A percentile compares a stretch with the other conserved stretches of the same genome.
Evolutionary conservation across 768 basidiomycete species (phyloP).

Genomic region (Suillus clintonianus): DNA sequence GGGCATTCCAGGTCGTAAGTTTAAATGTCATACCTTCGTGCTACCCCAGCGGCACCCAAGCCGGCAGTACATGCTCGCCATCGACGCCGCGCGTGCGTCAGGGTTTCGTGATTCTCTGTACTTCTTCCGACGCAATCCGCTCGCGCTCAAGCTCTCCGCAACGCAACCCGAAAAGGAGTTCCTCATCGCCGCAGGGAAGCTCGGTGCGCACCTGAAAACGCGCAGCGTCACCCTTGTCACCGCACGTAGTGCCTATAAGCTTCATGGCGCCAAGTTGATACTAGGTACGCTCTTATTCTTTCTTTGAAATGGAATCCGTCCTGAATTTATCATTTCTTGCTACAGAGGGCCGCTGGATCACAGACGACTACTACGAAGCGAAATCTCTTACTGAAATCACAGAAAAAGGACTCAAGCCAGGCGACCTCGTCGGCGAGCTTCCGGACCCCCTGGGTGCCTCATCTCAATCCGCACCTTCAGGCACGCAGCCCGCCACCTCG

Average conservation of each 20-base stretch:
- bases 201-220: slow-evolving; percentile 86
- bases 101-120: slow-evolving; percentile 98
- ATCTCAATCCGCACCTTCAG: slow-evolving; percentile 41
- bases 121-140: slow-evolving; percentile 90
- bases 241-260: slow-evolving; percentile 89
- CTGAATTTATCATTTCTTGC: not conserved
- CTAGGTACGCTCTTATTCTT: slow-evolving; percentile 53
- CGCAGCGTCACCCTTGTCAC: slow-evolving; percentile 93
- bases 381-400: slow-evolving; percentile 75
- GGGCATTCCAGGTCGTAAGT: slow-evolving; percentile 65
- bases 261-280: slow-evolving; percentile 91
- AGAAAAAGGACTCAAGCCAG: slow-evolving; percentile 79
- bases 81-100: slow-evolving; percentile 94
- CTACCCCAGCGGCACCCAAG: slow-evolving; percentile 84
- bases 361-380: slow-evolving; percentile 95
- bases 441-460: slow-evolving; percentile 67
- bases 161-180: slow-evolving; percentile 90
- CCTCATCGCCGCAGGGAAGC: slow-evolving; percentile 84
- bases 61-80: slow-evolving; percentile 91
- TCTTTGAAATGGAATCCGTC: not conserved
- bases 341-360: slow-evolving; percentile 87
- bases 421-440: slow-evolving; percentile 81
- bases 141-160: slow-evolving; percentile 89
- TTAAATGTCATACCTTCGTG: slow-evolving; percentile 89
- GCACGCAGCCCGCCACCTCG: slow-evolving; percentile 25